phyloP scores from a whole-genome alignment of 2,329 filamentous ascomycete species.

The Calonectria pauciramosa region DNA sequence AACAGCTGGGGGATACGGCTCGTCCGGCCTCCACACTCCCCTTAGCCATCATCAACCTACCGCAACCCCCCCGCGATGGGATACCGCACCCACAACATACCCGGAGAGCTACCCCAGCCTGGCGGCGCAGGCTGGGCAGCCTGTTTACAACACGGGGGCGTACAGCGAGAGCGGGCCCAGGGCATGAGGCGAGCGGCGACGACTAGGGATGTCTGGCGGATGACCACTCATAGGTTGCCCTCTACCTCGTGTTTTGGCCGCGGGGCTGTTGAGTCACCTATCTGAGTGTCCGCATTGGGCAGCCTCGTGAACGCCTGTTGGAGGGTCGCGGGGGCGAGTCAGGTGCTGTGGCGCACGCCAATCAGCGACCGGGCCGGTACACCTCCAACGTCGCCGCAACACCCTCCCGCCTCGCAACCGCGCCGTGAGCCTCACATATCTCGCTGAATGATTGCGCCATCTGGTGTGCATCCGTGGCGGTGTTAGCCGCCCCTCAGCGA shows the following conservation, averaged over 20 bases:
- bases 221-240: slow-evolving; percentile 36
- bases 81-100: slow-evolving; percentile 55
- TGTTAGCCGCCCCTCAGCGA: slow-evolving; percentile 12
- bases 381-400: slow-evolving; percentile 36
- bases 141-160: slow-evolving; percentile 58
- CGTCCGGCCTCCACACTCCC: slow-evolving; percentile 56
- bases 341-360: slow-evolving; percentile 56
- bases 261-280: slow-evolving; percentile 31
- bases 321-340: slow-evolving; percentile 51
- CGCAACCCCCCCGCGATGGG: slow-evolving; percentile 58
- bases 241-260: slow-evolving; percentile 39
- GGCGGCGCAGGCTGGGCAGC: slow-evolving; percentile 49
- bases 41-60: slow-evolving; percentile 55
- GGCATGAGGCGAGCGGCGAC: slow-evolving; percentile 50
- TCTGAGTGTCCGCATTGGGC: slow-evolving; percentile 42
- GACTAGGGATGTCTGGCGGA: slow-evolving; percentile 31
- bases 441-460: slow-evolving; percentile 41
- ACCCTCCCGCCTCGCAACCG: slow-evolving; percentile 26
- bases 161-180: slow-evolving; percentile 60
- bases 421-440: slow-evolving; percentile 25
- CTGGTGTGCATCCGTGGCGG: slow-evolving; percentile 37
- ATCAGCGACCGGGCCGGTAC: slow-evolving; percentile 44
- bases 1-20: slow-evolving; percentile 54
- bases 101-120: slow-evolving; percentile 56
- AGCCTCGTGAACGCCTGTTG: slow-evolving; percentile 50